These are phyloP conservation scores for Chaetomiaceae sp. DNA, from an alignment of 2,329 filamentous ascomycete species.

Conservation along the genomic window DNA sequence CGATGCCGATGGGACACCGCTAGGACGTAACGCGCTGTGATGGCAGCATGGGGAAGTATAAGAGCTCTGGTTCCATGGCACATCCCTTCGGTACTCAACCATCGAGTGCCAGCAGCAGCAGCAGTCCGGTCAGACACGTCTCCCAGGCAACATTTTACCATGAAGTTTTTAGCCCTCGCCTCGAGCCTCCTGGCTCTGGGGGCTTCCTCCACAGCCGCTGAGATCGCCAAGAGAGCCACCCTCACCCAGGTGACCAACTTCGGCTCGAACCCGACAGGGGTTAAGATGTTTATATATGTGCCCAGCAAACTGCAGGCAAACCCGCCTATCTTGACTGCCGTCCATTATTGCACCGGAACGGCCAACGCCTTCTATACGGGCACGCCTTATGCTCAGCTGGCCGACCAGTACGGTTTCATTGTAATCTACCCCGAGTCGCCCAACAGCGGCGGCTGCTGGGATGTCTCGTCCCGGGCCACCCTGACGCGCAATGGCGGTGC, in stretches of 20 bases:
- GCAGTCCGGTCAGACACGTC: not conserved
- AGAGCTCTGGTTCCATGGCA: not conserved
- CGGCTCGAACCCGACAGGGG: conserved; percentile 29
- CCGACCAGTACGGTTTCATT: conserved; percentile 54
- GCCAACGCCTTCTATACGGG: conserved; percentile 48
- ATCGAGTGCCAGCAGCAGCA: not conserved
- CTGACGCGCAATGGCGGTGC: conserved; percentile 49
- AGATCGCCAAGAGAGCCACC: conserved; percentile 22
- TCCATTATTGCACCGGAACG: conserved; percentile 54
- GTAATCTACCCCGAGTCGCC: conserved; percentile 44
- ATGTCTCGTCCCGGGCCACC: conserved; percentile 50
- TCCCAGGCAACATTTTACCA: not conserved
- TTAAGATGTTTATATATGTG: conserved; percentile 33
- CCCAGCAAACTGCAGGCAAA: conserved; percentile 37
- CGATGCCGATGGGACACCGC: not conserved
- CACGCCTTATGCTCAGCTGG: conserved; percentile 48
- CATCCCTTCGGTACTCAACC: not conserved
- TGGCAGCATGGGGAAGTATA: not conserved
- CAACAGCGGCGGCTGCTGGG: conserved; percentile 50
- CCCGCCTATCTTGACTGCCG: conserved; percentile 49
- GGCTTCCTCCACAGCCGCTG: conserved; percentile 20
- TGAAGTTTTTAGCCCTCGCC: conserved; percentile 22
- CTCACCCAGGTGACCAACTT: conserved; percentile 31
- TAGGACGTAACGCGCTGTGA: too few relatives aligned
- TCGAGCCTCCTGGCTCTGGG: conserved; percentile 25